Conservation (phyloP, 495 filamentous ascomycete species). For the Paragyromitra xinjiangensis region DNA sequence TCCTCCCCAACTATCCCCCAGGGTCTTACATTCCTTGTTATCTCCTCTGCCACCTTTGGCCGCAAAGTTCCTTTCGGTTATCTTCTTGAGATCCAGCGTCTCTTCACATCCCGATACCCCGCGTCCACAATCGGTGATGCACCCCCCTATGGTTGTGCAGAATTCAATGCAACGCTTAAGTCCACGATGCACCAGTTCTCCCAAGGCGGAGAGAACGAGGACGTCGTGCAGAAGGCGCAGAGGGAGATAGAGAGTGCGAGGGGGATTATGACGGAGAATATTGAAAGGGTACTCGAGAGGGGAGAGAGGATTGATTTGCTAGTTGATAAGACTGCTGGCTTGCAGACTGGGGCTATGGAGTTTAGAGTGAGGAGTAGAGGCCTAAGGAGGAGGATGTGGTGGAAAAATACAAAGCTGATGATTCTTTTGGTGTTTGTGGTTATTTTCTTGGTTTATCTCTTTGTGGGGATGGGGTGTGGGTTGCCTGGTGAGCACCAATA, state of each 20-base stretch:
- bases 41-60: constrained; percentile 77
- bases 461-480: constrained; percentile 57
- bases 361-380: constrained; percentile 65
- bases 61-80: constrained; percentile 92
- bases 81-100: constrained; percentile 88
- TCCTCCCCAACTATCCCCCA: constrained; percentile 73
- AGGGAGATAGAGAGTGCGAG: constrained; percentile 90
- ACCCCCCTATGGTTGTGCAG: constrained; percentile 87
- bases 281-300: constrained; percentile 91
- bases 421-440: constrained; percentile 81
- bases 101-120: constrained; percentile 79
- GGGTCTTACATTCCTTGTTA: constrained; percentile 84
- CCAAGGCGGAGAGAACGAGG: constrained; percentile 70
- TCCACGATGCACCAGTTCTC: constrained; percentile 78
- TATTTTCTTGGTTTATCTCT: constrained; percentile 73
- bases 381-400: constrained; percentile 95
- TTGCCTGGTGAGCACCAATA: constrained; percentile 49
- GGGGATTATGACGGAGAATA: constrained; percentile 99
- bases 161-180: constrained; percentile 83
- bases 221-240: constrained; percentile 83
- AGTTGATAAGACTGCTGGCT: constrained; percentile 94
- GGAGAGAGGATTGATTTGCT: constrained; percentile 94
- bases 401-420: constrained; percentile 97
- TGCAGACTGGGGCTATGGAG: constrained; percentile 59
- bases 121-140: constrained; percentile 79